Conservation (phyloP, 768 basidiomycete genomes). For the Suillus bovinus region DNA sequence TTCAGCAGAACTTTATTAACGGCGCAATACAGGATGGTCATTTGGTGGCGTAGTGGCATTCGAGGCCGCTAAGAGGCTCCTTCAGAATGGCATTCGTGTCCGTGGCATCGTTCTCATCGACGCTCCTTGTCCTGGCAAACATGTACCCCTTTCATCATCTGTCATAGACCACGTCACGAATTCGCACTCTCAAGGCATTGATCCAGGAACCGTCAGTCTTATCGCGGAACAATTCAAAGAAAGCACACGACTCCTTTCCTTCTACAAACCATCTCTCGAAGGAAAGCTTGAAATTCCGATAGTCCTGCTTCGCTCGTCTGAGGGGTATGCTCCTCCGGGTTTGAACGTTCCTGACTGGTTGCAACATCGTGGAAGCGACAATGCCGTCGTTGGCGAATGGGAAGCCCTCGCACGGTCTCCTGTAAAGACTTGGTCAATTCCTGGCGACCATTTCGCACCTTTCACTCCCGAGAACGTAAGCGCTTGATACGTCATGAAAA, state of each 20-base stretch:
- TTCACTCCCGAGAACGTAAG: slow-evolving; percentile 56
- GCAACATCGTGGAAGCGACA: slow-evolving; percentile 40
- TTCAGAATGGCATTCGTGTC: slow-evolving; percentile 39
- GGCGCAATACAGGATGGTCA: slow-evolving; percentile 60
- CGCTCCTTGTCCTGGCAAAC: slow-evolving; percentile 57
- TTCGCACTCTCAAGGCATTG: slow-evolving; percentile 28
- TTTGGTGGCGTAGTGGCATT: slow-evolving; percentile 76
- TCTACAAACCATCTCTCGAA: slow-evolving; percentile 41
- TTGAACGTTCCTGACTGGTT: slow-evolving; percentile 52
- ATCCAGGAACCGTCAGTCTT: slow-evolving; percentile 35
- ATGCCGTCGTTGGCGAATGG: slow-evolving; percentile 46
- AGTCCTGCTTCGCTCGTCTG: slow-evolving; percentile 53
- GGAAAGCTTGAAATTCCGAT: slow-evolving; percentile 35
- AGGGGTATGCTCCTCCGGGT: slow-evolving; percentile 40
- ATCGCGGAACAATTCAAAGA: slow-evolving; percentile 50
- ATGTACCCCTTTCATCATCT: slow-evolving; percentile 50
- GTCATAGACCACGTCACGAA: slow-evolving; percentile 51
- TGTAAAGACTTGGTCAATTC: slow-evolving; percentile 52
- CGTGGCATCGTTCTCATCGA: slow-evolving; percentile 68
- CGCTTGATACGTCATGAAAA: slow-evolving; percentile 1
- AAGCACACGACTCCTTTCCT: slow-evolving; percentile 46
- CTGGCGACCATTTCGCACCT: slow-evolving; percentile 65
- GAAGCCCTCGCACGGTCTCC: slow-evolving; percentile 37
- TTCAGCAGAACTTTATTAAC: slow-evolving; percentile 12
- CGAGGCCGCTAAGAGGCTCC: slow-evolving; percentile 57